A percentile compares a stretch with the other conserved stretches of the same genome.
These are phyloP conservation scores for Microsporum canis DNA, from an alignment of 2,329 filamentous ascomycete genomes.

Conservation along the genomic window DNA sequence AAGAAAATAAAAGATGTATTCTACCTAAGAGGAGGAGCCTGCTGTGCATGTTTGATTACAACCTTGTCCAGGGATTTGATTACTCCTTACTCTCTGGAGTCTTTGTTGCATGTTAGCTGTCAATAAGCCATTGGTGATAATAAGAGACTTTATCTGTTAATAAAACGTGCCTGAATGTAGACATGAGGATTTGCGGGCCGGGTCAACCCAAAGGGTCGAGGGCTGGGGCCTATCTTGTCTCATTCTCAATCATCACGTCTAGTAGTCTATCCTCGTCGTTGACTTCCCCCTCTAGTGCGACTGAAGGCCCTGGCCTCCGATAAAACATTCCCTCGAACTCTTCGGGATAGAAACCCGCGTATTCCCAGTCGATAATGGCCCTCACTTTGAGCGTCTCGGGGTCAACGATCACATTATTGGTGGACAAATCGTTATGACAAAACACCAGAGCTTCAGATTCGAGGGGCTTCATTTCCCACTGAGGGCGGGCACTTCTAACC, in stretches of 20 bases:
- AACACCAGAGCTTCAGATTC: background rate
- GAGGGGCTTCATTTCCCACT: background rate
- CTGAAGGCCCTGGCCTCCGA: background rate
- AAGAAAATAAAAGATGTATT: too few species aligned
- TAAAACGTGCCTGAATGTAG: too few species aligned
- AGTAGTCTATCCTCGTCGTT: background rate
- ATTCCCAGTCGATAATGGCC: slow-evolving; percentile 8
- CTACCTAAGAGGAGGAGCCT: too few species aligned
- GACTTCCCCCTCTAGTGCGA: background rate
- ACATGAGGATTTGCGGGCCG: too few species aligned
- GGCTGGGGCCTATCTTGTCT: too few species aligned
- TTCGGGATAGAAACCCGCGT: slow-evolving; percentile 4
- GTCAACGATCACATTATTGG: slow-evolving; percentile 14
- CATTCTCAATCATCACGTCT: background rate
- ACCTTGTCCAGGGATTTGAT: too few species aligned
- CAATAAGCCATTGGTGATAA: too few species aligned
- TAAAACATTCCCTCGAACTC: slow-evolving; percentile 2
- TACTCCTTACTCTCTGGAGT: too few species aligned
- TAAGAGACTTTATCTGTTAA: too few species aligned
- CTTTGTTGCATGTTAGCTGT: too few species aligned
- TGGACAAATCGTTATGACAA: slow-evolving; percentile 14
- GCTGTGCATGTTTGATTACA: too few species aligned
- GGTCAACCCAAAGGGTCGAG: too few species aligned
- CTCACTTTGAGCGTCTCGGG: slow-evolving; percentile 5
- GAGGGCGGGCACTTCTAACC: background rate